Base-by-base conservation (phyloP, 1,139 yeast species). In the Blastobotrys apis region DNA sequence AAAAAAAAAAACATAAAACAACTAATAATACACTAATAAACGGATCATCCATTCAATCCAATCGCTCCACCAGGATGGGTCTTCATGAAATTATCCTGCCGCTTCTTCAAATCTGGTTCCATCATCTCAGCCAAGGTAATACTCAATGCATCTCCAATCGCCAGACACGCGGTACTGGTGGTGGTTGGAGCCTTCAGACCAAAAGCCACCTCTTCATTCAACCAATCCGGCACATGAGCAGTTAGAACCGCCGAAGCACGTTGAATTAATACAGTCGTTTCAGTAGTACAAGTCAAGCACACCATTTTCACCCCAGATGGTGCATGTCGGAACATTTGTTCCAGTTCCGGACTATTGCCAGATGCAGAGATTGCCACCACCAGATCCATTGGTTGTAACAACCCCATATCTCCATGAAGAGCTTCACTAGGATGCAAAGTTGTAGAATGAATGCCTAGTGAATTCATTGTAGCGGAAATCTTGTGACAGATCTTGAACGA, bases 11-110 rank as follows among this genome's bases (percentile, higher is more conserved):
- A n/a, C n/a, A n/a, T n/a, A n/a, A n/a, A n/a, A n/a, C n/a, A n/a
- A n/a, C n/a, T n/a, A n/a, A n/a, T n/a, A n/a, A n/a, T n/a, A n/a
- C n/a, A n/a, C n/a, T n/a, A n/a, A n/a, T n/a, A n/a, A n/a, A n/a
- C n/a, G n/a, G n/a, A n/a, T n/a, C n/a, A n/a, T n/a, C n/a, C n/a
- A n/a, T n/a, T n/a, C n/a, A n/a, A n/a, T 9, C 95, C 95, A 55
- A 87, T 86, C 1, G 94, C 84, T 21, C 96, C 96, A 27, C 95
- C 95, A 1, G 96, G 96, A 58, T 87, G 96, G 58, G 82, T 75
- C 50, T 73, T 73, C 6, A 84, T 80, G 62, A 87, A 87, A 39
- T 73, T 62, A 47, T 63, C 68, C 50, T 73, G 74, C 41, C 95
- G 69, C 49, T 72, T 69, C 33, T 67, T 62, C 32, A 71, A 65